phyloP scores from a whole-genome alignment of 164 flowering plant genomes.

The Chimonanthus praecox region DNA sequence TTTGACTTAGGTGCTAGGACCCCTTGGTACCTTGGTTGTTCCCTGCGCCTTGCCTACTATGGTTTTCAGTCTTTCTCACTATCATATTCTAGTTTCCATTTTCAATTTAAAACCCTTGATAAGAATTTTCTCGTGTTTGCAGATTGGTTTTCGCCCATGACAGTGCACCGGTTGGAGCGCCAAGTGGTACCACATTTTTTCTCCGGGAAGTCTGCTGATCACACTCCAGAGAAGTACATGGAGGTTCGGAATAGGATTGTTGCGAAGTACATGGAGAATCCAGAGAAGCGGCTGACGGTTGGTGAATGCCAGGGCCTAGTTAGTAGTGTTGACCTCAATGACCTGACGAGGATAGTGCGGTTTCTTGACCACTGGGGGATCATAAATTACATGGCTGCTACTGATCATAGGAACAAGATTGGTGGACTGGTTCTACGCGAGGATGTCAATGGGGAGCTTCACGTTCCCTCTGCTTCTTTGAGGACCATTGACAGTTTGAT shows the following conservation, averaged over 20 bases:
- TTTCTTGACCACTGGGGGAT: constrained; percentile 98
- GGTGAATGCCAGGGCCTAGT: constrained; percentile 54
- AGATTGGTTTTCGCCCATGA: constrained; percentile 92
- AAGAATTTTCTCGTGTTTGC: constrained; percentile 6
- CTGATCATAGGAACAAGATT: constrained; percentile 36
- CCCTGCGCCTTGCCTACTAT: no score
- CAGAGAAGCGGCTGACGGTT: constrained; percentile 49
- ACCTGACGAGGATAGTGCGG: constrained; percentile 62
- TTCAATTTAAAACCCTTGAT: neutral
- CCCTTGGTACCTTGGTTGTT: no score
- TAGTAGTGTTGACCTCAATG: constrained; percentile 45
- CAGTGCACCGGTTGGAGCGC: constrained; percentile 80
- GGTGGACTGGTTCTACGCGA: constrained; percentile 50
- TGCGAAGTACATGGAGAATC: constrained; percentile 77
- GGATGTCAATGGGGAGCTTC: constrained; percentile 71
- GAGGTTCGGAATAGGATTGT: constrained; percentile 74
- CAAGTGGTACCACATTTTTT: constrained; percentile 95
- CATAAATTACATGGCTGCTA: constrained; percentile 67
- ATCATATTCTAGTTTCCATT: neutral
- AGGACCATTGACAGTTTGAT: constrained; percentile 91
- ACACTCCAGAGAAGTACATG: constrained; percentile 85
- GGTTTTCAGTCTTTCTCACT: no score
- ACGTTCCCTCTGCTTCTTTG: constrained; percentile 71
- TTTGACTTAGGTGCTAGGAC: no score
- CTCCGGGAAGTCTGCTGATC: constrained; percentile 71